Evolutionary conservation across 176 grass and related monocot genomes (phyloP), one percentile per base, ranked within the genome.

Genomic region (Tillandsia fasciculata): DNA sequence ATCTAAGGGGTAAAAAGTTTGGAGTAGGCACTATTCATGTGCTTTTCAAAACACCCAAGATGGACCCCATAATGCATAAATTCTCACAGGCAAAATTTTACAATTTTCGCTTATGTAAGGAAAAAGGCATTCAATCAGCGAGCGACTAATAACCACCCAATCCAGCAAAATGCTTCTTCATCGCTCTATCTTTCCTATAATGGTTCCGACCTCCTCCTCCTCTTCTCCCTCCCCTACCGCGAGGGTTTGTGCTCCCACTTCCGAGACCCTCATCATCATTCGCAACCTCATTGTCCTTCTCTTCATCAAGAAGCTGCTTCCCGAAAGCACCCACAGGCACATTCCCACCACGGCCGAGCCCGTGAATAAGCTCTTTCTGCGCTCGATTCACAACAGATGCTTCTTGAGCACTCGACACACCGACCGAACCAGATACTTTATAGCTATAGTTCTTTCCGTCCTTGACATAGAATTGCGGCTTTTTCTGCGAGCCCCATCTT

Each of bases 391-490:
- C 33, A 58, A 75, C 49, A 66, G 86, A 72, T 12, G 94, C 94
- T 65, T 97, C 94, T 78, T 85, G 86, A 64, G 83, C 85, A 80
- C 17, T 91, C 50, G 66, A 77, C 57, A 93, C 94, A 67, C 75
- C 89, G 77, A 97, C 79, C 9, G 89, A 87, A 71, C 89, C 94
- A 75, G 86, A 28, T 72, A 97, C 94, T 71, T 90, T 99, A 64
- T 99, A 97, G 79, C 94, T 99, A 64, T 93, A 99, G 77, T 99
- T 99, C 74, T 99, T 93, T 48, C 94, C 94, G 11, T 93, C 94
- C 82, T 99, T 99, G 0, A 99, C 87, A 80, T 86, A 99, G 73
- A 87, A 99, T 65, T 90, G 94, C 13, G 89, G 48, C 70, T 87
- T 96, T 81, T 90, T 90, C 61, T 93, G 81, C 69, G 89, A 90